These are phyloP conservation scores for Solanum bulbocastanum DNA, from an alignment of 257 asterid genomes.

Conservation along the genomic window DNA sequence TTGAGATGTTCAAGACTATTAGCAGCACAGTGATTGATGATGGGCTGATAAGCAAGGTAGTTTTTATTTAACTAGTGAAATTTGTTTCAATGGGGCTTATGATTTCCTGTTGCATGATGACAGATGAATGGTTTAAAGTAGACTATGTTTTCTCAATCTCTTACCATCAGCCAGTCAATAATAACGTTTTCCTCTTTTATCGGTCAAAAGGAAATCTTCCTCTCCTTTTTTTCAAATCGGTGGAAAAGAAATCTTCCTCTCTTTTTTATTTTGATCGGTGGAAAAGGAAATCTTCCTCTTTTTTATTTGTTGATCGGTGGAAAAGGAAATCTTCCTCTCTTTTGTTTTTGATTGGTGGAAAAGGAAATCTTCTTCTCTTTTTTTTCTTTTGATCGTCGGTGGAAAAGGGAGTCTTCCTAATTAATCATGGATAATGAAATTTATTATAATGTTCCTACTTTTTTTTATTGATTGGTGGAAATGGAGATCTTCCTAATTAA, in stretches of 20 bases:
- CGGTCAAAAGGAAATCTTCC: not conserved
- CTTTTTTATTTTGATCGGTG: not conserved
- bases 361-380: not conserved
- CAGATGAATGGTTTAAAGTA: not conserved
- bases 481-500: not conserved
- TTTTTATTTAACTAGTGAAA: not conserved
- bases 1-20: constrained; percentile 93
- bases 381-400: not conserved
- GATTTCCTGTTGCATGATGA: not conserved
- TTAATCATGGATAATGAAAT: not conserved
- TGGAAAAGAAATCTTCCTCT: not conserved
- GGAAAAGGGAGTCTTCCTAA: not conserved
- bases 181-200: not conserved
- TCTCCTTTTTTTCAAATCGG: not conserved
- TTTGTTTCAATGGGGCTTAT: not conserved
- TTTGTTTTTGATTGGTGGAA: not conserved
- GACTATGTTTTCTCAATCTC: not conserved
- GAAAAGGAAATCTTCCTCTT: not conserved
- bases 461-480: not conserved
- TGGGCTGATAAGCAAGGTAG: constrained; percentile 91
- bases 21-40: constrained; percentile 90
- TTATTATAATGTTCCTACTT: not conserved
- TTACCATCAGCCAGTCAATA: not conserved
- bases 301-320: not conserved
- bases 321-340: not conserved